Percentiles rank a stretch among this genome's conserved stretches.
Conservation (phyloP, 2,329 filamentous ascomycete species). For the Tolypocladium tropicale region DNA sequence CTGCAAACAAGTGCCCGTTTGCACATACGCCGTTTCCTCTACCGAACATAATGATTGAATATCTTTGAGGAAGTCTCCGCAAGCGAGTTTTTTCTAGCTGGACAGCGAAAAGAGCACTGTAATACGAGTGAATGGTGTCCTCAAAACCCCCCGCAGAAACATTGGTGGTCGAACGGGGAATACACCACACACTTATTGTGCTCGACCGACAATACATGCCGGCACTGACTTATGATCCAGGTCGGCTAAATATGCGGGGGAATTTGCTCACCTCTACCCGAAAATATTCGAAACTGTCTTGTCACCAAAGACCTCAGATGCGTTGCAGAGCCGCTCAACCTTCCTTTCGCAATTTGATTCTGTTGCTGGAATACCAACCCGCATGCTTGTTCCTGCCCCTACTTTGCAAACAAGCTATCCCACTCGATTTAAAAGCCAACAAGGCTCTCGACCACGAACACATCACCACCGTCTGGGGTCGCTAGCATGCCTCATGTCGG, state of each 20-base stretch:
- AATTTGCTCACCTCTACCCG: background rate
- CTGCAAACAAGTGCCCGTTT: background rate
- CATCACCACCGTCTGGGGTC: background rate
- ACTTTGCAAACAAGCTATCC: background rate
- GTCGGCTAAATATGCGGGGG: background rate
- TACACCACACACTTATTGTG: background rate
- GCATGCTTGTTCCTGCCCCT: background rate
- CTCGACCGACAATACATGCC: background rate
- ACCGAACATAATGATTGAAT: background rate
- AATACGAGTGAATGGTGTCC: too few relatives aligned
- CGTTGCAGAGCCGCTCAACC: background rate
- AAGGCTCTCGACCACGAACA: background rate
- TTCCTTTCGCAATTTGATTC: background rate
- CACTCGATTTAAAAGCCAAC: background rate
- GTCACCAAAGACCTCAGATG: background rate
- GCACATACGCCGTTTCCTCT: background rate
- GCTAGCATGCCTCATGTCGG: background rate
- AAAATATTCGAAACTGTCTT: background rate
- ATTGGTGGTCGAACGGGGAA: too few relatives aligned
- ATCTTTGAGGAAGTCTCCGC: background rate
- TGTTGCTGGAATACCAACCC: background rate
- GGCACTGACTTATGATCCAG: background rate
- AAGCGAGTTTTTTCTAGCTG: background rate
- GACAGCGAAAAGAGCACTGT: background rate
- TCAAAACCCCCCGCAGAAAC: too few relatives aligned